Evolutionary conservation across 1,284 basidiomycete genomes (phyloP), one percentile per base, ranked within the genome.

Genomic region (Microbotryum violaceum): DNA sequence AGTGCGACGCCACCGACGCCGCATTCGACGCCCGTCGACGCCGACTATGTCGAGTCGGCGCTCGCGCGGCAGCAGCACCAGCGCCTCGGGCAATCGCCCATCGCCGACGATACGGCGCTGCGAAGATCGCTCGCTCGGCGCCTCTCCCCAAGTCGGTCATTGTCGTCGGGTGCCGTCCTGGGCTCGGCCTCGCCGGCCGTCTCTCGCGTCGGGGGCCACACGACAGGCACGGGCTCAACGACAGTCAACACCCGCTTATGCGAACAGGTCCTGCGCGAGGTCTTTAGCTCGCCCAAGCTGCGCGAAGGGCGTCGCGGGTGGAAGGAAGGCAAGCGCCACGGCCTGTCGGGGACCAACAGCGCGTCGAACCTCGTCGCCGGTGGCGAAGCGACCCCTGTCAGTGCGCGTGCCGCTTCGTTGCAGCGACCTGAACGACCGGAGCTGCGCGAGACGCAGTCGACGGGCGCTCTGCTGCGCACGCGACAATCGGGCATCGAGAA

Each of bases 201-300:
- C 58, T 45, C 12, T 14, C 48, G 47, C 55, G 46, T 42, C 56
- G 67, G 45, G 57, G 65, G 53, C 54, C 61, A 53, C 6, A 58
- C 48, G 27, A 44, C 46, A 16, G 92, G 92, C 4, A 88, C 85
- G 1, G 92, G 92, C 1, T 90, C 88, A 18, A 96, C 92, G 2
- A 83, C 85, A 51, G 91, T 96, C 60, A 96, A 97, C 75, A 90
- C 87, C 49, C 88, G 84, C 74, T 79, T 97, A 62, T 92, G 91
- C 76, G 91, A 96, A 72, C 90, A 93, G 68, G 89, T 97, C 51
- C 92, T 97, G 74, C 87, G 84, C 59, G 87, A 88, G 16, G 84
- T 96, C 37, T 78, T 96, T 51, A 67, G 60, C 33, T 68, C 64
- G 42, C 72, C 72, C 14, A 71, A 70, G 57, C 57, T 72, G 21